Percentiles rank a stretch among this genome's conserved stretches.
Conservation (phyloP, 345 rosid species). For the Syzygium oleosum region DNA sequence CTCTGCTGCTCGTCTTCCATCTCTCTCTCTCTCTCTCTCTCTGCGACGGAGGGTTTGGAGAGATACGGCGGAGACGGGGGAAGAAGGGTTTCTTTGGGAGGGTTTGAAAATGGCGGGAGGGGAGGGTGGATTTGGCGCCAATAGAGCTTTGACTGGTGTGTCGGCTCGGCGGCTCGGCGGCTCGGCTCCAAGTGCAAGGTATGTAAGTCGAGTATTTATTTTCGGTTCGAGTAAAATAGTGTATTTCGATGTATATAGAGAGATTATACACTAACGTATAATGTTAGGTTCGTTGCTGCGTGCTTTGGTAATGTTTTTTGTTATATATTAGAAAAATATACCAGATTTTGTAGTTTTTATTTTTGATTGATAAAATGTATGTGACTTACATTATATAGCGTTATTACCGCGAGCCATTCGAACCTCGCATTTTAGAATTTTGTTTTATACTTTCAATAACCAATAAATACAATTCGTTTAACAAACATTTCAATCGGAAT, state of each 20-base stretch:
- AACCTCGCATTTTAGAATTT: neutral
- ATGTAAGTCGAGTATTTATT: neutral
- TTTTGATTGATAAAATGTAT: neutral
- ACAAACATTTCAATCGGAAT: neutral
- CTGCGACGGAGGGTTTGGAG: neutral
- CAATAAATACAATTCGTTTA: neutral
- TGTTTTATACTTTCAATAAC: neutral
- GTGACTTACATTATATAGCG: neutral
- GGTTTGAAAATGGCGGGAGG: constrained; percentile 6
- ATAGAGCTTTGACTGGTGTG: neutral
- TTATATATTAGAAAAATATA: neutral
- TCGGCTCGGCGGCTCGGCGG: neutral
- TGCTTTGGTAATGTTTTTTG: neutral
- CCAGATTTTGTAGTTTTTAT: neutral
- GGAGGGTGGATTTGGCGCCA: constrained; percentile 3
- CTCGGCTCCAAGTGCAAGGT: neutral
- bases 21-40: neutral
- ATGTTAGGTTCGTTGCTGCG: neutral
- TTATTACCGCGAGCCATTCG: fast-evolving
- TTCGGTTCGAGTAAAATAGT: neutral
- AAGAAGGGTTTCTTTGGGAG: neutral
- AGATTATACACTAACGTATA: neutral
- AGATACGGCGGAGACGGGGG: neutral
- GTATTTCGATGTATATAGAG: neutral
- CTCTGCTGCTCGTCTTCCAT: constrained; percentile 41